Conservation (phyloP, 345 rosid species). For the Arabidopsis suecica region DNA sequence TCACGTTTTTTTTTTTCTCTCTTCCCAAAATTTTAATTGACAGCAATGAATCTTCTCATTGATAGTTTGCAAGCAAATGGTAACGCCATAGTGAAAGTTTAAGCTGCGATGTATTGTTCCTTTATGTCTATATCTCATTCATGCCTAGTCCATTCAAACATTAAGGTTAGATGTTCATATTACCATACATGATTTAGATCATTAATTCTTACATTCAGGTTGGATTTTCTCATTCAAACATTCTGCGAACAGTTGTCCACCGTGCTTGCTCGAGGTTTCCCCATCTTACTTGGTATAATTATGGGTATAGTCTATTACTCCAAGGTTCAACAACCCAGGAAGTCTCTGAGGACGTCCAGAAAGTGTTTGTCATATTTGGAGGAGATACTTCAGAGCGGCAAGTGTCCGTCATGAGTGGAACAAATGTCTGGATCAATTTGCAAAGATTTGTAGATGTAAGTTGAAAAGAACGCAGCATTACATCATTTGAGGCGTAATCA, state of each 20-base stretch:
- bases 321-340: constrained; percentile 43
- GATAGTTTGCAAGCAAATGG: constrained; percentile 10
- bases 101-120: background rate
- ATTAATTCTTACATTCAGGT: constrained; percentile 57
- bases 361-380: constrained; percentile 88
- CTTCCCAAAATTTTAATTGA: background rate
- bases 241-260: constrained; percentile 72
- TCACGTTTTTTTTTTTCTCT: background rate
- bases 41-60: background rate
- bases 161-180: constrained; percentile 16
- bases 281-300: constrained; percentile 53
- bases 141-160: constrained; percentile 14
- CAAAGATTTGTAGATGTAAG: constrained; percentile 83
- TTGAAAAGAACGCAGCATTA: constrained; percentile 23
- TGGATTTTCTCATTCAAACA: constrained; percentile 94
- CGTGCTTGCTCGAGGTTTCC: constrained; percentile 86
- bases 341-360: constrained; percentile 44
- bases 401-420: constrained; percentile 97
- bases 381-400: constrained; percentile 97
- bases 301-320: constrained; percentile 50
- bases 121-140: constrained; percentile 10
- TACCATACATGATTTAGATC: constrained; percentile 24
- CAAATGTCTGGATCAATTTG: constrained; percentile 94
- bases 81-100: background rate
- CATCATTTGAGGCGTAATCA: constrained; percentile 18